phyloP scores from a whole-genome alignment of 2,329 filamentous ascomycete species.

The Neofusicoccum cordaticola region DNA sequence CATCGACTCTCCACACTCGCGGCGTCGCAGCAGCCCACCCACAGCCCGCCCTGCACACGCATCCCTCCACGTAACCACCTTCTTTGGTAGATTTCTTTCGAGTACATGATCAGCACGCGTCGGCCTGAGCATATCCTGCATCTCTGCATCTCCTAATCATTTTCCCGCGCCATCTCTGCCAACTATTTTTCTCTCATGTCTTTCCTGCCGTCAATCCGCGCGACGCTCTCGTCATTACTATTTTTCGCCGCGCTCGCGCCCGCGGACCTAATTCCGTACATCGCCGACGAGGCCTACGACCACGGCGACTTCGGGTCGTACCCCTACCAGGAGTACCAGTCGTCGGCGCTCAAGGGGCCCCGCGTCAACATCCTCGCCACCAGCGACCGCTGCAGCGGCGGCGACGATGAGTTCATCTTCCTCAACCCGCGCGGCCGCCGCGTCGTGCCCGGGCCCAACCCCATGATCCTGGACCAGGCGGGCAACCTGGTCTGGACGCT shows the following conservation, averaged over 20 bases:
- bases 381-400: constrained; percentile 12
- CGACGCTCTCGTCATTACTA: constrained; percentile 12
- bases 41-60: neutral
- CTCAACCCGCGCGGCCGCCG: constrained; percentile 19
- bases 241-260: neutral
- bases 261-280: constrained; percentile 18
- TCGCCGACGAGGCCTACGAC: constrained; percentile 21
- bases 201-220: neutral
- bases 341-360: constrained; percentile 19
- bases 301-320: constrained; percentile 22
- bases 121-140: neutral
- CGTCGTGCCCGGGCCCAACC: constrained; percentile 25
- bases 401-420: constrained; percentile 18
- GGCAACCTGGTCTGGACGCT: constrained; percentile 35
- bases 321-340: constrained; percentile 19
- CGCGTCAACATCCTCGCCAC: constrained; percentile 20
- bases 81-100: neutral
- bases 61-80: neutral
- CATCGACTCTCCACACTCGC: no score
- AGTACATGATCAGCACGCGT: neutral
- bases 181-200: neutral
- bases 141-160: neutral
- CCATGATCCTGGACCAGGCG: constrained; percentile 34
- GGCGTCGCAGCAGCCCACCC: neutral
- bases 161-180: neutral